Percentiles rank a stretch among this genome's conserved stretches.
These are phyloP conservation scores for Croton laevigatus DNA, from an alignment of 441 rosid species.

Conservation along the genomic window DNA sequence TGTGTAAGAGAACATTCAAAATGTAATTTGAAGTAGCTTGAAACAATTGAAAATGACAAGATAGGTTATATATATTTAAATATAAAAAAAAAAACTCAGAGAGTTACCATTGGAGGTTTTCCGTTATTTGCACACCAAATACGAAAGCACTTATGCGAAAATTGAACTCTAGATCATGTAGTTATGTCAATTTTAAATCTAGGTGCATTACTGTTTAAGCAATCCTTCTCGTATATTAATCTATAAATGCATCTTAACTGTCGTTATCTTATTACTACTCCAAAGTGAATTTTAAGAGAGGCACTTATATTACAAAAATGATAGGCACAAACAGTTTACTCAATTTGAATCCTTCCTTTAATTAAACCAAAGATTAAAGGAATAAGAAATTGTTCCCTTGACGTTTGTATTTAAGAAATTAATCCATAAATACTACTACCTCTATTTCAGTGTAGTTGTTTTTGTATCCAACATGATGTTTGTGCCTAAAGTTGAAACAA, in stretches of 20 bases:
- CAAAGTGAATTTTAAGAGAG: neutral
- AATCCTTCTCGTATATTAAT: neutral
- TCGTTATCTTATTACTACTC: neutral
- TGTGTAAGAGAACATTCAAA: neutral
- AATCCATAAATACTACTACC: neutral
- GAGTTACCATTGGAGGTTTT: neutral
- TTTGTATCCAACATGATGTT: neutral
- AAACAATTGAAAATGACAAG: neutral
- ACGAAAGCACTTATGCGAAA: neutral
- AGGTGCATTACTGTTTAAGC: neutral
- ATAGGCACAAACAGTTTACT: neutral
- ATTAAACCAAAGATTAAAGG: constrained; percentile 1
- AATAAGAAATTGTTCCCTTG: neutral
- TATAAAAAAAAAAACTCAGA: neutral
- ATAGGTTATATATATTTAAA: neutral
- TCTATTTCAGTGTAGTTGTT: neutral
- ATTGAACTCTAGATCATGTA: neutral
- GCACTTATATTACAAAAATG: neutral
- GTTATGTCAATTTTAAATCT: neutral
- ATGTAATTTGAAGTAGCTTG: neutral
- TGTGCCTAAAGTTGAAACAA: neutral
- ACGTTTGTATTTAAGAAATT: neutral
- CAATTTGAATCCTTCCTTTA: neutral
- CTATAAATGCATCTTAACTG: neutral
- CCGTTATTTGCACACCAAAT: neutral